Base-by-base conservation (phyloP, 441 rosid genomes). In the Corymbia citriodora region DNA sequence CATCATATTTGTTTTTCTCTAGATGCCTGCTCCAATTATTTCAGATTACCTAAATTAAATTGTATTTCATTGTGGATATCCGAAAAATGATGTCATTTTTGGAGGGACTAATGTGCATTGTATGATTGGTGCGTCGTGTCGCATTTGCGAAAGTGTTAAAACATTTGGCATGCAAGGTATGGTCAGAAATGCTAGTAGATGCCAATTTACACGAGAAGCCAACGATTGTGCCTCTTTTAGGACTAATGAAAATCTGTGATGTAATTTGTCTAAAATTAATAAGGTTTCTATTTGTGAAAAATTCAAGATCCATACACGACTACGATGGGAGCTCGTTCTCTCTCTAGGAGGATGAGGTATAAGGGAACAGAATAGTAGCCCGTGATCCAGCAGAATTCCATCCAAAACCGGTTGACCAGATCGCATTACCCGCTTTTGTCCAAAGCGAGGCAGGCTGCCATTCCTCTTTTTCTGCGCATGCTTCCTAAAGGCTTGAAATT, bases 41-140 rank as follows among this genome's bases (percentile, higher is more conserved):
- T 65, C 72, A 65, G 6, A n/a, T 65, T 65, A 19, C 31, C 55
- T 54, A 65, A 65, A 65, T 65, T 16, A n/a, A 65, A n/a, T 65
- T 65, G 72, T n/a, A 65, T n/a, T 65, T n/a, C 5, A 15, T 65
- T 65, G 5, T 65, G 17, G 18, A 3, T 65, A 3, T 18, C 15
- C n/a, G 17, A 9, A 15, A 65, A 15, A 65, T 1, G 3, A n/a
- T 9, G 4, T n/a, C 6, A 1, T 65, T 65, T 29, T 14, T n/a
- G 5, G 17, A 65, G 36, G n/a, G 36, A 29, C 15, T 65, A 65
- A n/a, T 0, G 19, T n/a, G 10, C 7, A n/a, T 13, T 15, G 36
- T n/a, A n/a, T 3, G 19, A 18, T 15, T 65, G 1, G 19, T 19
- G 27, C 36, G 15, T 1, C 4, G 0, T n/a, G 19, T n/a, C 36